These are phyloP conservation scores for Podaxis pistillaris DNA, from an alignment of 768 basidiomycete species.

Conservation along the genomic window DNA sequence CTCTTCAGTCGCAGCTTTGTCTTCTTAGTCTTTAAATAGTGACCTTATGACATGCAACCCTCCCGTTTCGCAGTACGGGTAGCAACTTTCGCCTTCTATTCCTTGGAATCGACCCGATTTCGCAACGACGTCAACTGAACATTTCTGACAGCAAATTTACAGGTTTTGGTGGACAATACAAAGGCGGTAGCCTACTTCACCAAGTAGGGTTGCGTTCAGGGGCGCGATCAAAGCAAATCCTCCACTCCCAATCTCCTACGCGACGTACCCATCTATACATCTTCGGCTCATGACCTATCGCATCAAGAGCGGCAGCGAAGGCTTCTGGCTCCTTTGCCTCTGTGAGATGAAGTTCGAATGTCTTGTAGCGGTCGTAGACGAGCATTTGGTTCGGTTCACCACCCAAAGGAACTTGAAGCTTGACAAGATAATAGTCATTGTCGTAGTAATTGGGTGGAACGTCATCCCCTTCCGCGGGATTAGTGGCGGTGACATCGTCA, in stretches of 20 bases:
- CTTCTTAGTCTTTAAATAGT: too few relatives aligned
- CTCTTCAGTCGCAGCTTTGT: too few relatives aligned
- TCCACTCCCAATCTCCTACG: slow-evolving; percentile 15
- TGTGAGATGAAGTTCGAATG: slow-evolving; percentile 32
- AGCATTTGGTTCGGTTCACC: slow-evolving; percentile 25
- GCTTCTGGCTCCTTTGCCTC: slow-evolving; percentile 22
- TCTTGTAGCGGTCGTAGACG: slow-evolving; percentile 42
- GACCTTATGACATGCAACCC: too few relatives aligned
- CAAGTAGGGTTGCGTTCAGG: slow-evolving; percentile 16
- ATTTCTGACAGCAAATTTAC: too few relatives aligned
- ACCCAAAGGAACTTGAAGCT: slow-evolving; percentile 32
- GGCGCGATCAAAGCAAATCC: slow-evolving; percentile 18
- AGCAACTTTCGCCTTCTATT: too few relatives aligned
- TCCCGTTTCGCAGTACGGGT: too few relatives aligned
- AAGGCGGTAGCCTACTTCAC: slow-evolving; percentile 1
- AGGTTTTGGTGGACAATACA: too few relatives aligned
- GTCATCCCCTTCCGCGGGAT: neutral
- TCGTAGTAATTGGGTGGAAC: slow-evolving; percentile 32
- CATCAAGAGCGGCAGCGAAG: slow-evolving; percentile 22
- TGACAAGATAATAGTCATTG: slow-evolving; percentile 37
- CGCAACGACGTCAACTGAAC: too few relatives aligned
- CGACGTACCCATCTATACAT: slow-evolving; percentile 18
- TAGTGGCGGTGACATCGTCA: slow-evolving; percentile 10
- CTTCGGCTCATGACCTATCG: slow-evolving; percentile 15
- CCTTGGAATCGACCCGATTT: too few relatives aligned